Evolutionary conservation across 441 rosid species (phyloP), one percentile per base, ranked within the genome.

Genomic region (Gossypium schwendimanii): DNA sequence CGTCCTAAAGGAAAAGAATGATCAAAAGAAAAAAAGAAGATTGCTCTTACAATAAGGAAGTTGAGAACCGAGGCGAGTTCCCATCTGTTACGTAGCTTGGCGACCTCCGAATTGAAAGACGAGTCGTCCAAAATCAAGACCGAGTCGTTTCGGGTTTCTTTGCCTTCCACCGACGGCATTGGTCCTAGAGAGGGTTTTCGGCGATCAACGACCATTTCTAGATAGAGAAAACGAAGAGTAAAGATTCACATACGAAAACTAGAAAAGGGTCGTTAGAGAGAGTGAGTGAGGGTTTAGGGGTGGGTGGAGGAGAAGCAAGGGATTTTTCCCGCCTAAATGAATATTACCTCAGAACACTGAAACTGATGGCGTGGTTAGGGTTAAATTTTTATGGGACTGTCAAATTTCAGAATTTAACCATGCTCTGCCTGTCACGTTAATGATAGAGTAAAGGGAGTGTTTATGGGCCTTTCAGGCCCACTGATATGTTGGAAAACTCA

Each of bases 41-140:
- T 12, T 49, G 23, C 52, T 68, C 75, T 69, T 76, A 91, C 98
- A 47, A 74, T 85, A 3, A 93, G 70, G 76, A 93, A 93, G 79
- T 90, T 91, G 65, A 93, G 89, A 79, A 89, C 93, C 8, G 93
- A 91, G 24, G 98, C 97, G 31, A 93, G 91, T 75, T 93, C 97
- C 98, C 98, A 93, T 55, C 88, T 84, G 57, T 84, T 82, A 47
- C 98, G 97, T 71, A 93, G 79, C 79, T 70, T 65, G 23, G 77
- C 77, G 44, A 88, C 87, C 64, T 84, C 85, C 28, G 82, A 69
- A 7, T 85, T 75, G 9, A 63, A 14, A 4, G 80, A 72, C 0
- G 81, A 54, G 45, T 78, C 83, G 72, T 81, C 86, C 62, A 54
- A 28, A 4, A 57, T 57, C 69, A 73, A 52, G 7, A 71, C 74